Base-by-base conservation (phyloP, 306 rosid species). In the Cucumis melo region DNA sequence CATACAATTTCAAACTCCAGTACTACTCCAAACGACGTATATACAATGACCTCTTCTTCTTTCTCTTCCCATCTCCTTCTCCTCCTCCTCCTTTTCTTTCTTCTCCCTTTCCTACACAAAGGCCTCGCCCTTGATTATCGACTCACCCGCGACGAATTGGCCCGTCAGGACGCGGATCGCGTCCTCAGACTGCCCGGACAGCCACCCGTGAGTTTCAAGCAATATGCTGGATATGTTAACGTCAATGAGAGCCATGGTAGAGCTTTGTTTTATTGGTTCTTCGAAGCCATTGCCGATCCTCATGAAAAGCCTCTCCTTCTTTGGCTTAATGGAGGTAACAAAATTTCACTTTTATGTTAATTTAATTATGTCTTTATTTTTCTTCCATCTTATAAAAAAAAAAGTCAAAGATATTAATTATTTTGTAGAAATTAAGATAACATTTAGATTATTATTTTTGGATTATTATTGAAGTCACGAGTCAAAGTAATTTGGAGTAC, bases 221-320 rank as follows among this genome's bases (percentile, higher is more conserved):
- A 92, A 55, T 90, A 85, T 56, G 84, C 98, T 0, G 98, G 98
- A 6, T 92, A 92, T 46, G 81, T 92, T 54, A 89, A 85, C 0
- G 98, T 92, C 50, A 90, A 92, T 77, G 58, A 87, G 54, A 73
- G 81, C 56, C 96, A 90, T 76, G 98, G 96, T 41, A 85, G 96
- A 83, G 92, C 98, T 39, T 82, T 92, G 76, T 92, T 92, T 76
- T 92, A 92, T 83, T 92, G 98, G 98, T 92, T 92, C 79, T 89
- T 92, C 11, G 91, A 89, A 62, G 82, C 96, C 48, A 59, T 80
- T 19, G 29, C 78, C 0, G 67, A 81, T 6, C 84, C 94, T 14
- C 50, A 81, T 16, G 11, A 80, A 0, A 90, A 90, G 80, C 96
- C 98, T 68, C 73, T 92, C 51, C 86, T 92, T 27, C 85, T 92